A percentile compares a stretch with the other conserved stretches of the same genome.
Conservation (phyloP, 176 grass and related monocot species). For the Dactylis glomerata region DNA sequence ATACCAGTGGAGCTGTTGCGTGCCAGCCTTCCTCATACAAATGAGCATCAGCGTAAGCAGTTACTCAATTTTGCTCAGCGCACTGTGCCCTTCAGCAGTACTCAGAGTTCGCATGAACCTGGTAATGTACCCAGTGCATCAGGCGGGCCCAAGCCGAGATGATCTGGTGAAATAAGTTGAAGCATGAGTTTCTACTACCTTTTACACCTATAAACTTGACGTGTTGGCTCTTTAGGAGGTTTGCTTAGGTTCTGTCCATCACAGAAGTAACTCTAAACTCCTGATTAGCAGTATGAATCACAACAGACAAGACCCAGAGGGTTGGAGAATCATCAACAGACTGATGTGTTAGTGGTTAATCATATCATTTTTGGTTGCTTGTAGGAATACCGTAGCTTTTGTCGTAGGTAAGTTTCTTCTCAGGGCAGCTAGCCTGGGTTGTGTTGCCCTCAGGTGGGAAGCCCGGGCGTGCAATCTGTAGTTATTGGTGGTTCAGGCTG, state of each 20-base stretch:
- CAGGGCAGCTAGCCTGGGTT: background rate
- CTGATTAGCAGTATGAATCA: conserved; percentile 3
- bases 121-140: conserved; percentile 21
- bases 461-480: background rate
- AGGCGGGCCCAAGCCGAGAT: background rate
- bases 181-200: conserved; percentile 14
- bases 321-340: conserved; percentile 6
- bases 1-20: conserved; percentile 74
- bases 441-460: background rate
- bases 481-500: background rate
- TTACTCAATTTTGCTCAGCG: conserved; percentile 68
- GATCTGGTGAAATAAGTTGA: conserved; percentile 20
- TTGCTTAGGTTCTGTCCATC: background rate
- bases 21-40: conserved; percentile 83
- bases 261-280: background rate
- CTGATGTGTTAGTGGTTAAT: background rate
- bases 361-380: background rate
- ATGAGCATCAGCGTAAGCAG: conserved; percentile 58
- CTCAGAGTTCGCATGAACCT: conserved; percentile 34
- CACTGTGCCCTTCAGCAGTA: conserved; percentile 32
- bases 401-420: conserved; percentile 6
- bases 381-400: conserved; percentile 11
- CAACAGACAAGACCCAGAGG: conserved; percentile 9
- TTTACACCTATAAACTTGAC: background rate
- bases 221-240: background rate